These are phyloP conservation scores for Alternaria viburni DNA, from an alignment of 2,329 filamentous ascomycete genomes.

Conservation along the genomic window DNA sequence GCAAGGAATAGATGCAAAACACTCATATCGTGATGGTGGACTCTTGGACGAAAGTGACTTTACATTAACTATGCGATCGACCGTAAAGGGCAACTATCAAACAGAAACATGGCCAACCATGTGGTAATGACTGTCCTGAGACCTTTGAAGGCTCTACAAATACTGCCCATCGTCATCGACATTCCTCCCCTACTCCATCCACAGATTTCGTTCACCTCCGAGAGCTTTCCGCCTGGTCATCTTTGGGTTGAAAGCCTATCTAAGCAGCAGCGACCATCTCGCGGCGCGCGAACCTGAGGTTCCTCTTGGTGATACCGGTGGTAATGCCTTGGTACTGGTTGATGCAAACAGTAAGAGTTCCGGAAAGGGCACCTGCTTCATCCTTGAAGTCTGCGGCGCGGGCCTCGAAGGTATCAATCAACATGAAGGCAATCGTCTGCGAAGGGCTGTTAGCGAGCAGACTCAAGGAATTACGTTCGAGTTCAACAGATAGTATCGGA, in stretches of 20 bases:
- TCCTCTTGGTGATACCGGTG: neutral
- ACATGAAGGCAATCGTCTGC: conserved; percentile 1
- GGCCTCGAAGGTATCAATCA: neutral
- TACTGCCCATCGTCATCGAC: neutral
- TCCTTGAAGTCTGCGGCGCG: neutral
- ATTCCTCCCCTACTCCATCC: neutral
- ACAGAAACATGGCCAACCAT: neutral
- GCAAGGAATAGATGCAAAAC: neutral
- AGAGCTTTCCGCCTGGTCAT: neutral
- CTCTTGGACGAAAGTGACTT: neutral
- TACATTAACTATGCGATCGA: neutral
- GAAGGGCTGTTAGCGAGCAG: neutral
- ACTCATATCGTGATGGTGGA: neutral
- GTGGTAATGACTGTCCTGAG: neutral
- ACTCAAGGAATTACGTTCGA: neutral
- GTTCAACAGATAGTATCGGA: neutral
- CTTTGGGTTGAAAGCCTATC: neutral
- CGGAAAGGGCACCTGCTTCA: neutral
- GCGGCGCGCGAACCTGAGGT: neutral
- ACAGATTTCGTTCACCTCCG: neutral
- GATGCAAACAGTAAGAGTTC: neutral
- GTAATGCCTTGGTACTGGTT: neutral
- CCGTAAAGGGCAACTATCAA: neutral
- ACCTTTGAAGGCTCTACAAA: neutral
- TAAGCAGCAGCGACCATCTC: neutral